Evolutionary conservation across 257 asterid species (phyloP).

Genomic region (Cordia subcordata): DNA sequence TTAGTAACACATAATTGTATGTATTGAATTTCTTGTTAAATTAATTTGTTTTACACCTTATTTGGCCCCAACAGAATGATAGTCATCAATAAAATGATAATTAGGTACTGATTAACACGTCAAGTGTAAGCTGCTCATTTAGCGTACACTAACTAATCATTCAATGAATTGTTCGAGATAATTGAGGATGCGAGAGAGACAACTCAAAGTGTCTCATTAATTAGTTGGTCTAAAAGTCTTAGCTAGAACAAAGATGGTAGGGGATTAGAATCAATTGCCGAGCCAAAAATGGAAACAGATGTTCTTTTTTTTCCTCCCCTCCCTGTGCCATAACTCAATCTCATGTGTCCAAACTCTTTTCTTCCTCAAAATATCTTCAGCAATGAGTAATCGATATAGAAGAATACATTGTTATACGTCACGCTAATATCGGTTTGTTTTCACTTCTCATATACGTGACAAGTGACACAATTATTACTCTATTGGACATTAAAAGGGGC

Average conservation of each 20-base stretch:
- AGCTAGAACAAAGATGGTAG: not conserved
- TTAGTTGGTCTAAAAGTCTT: not conserved
- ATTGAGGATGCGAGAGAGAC: not conserved
- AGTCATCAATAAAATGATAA: not conserved
- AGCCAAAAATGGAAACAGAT: not conserved
- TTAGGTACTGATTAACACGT: not conserved
- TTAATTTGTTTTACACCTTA: too few species aligned
- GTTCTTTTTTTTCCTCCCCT: not conserved
- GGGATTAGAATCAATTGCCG: not conserved
- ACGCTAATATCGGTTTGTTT: too few species aligned
- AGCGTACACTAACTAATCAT: not conserved
- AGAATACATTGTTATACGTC: too few species aligned
- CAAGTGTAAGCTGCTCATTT: not conserved
- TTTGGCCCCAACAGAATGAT: too few species aligned
- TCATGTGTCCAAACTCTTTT: not conserved
- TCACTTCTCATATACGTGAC: too few species aligned
- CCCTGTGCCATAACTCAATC: not conserved
- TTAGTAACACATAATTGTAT: not conserved
- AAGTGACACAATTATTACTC: too few species aligned
- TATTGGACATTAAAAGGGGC: too few species aligned
- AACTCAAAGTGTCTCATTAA: not conserved
- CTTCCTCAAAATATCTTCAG: too few species aligned
- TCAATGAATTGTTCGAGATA: not conserved
- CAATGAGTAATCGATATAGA: too few species aligned
- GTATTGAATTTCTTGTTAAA: not conserved